phyloP scores from a whole-genome alignment of 2,329 filamentous ascomycete genomes.

The Laburnicola sp. region DNA sequence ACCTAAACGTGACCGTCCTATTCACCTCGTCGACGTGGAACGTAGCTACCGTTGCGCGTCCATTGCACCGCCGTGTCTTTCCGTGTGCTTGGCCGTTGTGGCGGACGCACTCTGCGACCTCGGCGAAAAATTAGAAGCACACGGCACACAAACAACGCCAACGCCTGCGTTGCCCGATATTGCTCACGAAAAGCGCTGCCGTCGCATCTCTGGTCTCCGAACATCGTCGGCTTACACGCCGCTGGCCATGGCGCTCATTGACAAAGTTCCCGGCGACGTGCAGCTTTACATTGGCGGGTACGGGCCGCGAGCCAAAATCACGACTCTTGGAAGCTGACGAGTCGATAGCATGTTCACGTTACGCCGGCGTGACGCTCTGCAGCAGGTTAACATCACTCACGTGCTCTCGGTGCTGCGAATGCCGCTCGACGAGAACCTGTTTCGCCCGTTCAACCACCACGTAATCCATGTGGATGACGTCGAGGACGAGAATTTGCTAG shows the following conservation, averaged over 20 bases:
- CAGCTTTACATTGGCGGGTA: constrained; percentile 82
- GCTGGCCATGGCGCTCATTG: constrained; percentile 60
- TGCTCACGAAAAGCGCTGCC: constrained; percentile 15
- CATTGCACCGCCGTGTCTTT: not conserved
- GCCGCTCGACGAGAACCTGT: constrained; percentile 59
- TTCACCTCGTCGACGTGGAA: constrained; percentile 2
- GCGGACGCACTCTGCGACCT: too few relatives aligned
- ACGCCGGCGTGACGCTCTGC: constrained; percentile 69
- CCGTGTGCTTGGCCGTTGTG: too few relatives aligned
- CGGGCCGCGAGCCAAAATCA: constrained; percentile 34
- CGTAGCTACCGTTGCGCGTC: not conserved
- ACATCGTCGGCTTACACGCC: constrained; percentile 15
- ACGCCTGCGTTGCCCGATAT: constrained; percentile 21
- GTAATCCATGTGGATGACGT: constrained; percentile 87
- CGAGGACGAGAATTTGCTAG: constrained; percentile 82
- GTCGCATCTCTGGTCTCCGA: constrained; percentile 29
- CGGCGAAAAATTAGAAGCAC: too few relatives aligned
- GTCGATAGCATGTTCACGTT: constrained; percentile 73
- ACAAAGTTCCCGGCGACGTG: constrained; percentile 68
- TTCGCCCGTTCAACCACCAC: constrained; percentile 69
- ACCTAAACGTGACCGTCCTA: constrained; percentile 2
- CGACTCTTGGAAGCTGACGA: constrained; percentile 28
- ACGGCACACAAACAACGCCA: constrained; percentile 20
- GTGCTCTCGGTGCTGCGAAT: constrained; percentile 80
- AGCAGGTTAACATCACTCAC: constrained; percentile 79